Evolutionary conservation across 164 flowering plant species (phyloP), one percentile per base, ranked within the genome.

Genomic region (Sextonia rubra): DNA sequence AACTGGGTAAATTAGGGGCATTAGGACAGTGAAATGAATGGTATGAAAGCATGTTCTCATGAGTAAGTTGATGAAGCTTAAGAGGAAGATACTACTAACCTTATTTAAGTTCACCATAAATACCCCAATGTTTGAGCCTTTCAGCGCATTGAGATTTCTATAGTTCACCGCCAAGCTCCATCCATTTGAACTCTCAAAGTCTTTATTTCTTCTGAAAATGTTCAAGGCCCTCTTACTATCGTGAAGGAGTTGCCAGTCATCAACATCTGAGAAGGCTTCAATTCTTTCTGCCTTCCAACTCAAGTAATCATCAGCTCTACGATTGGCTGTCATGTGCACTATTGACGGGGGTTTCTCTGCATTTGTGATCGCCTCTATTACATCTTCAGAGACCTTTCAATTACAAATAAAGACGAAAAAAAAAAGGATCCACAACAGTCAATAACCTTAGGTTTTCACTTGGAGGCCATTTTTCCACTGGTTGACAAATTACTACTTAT

Each of bases 71-170:
- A 37, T 37, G 44, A 37, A 37, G 11, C 11, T 65, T 47, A 18
- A 15, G 61, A 25, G 30, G 63, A 26, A 12, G n/a, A n/a, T 26
- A n/a, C 4, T 58, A 75, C 81, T 60, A 3, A 91, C 98, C 88
- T 79, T 85, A 47, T 90, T 91, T 71, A 94, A 74, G 72, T 90
- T 94, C 64, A 91, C 98, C 87, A 87, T 81, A 83, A 90, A 87
- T 8, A 89, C 70, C 2, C 98, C 92, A 60, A 88, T 73, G 3
- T 81, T 49, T 3, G 92, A 82, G 9, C 81, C 85, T 69, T 75
- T 81, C 29, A 94, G 63, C 18, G 79, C 77, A 0, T 71, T 55
- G 70, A 80, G 48, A 23, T 85, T 73, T 44, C 82, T 80, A 17
- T 47, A 69, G 55, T 77, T 83, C 69, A 90, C 90, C 1, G 87